Conservation (phyloP, 495 filamentous ascomycete genomes). For the Cercophora newfieldiana region DNA sequence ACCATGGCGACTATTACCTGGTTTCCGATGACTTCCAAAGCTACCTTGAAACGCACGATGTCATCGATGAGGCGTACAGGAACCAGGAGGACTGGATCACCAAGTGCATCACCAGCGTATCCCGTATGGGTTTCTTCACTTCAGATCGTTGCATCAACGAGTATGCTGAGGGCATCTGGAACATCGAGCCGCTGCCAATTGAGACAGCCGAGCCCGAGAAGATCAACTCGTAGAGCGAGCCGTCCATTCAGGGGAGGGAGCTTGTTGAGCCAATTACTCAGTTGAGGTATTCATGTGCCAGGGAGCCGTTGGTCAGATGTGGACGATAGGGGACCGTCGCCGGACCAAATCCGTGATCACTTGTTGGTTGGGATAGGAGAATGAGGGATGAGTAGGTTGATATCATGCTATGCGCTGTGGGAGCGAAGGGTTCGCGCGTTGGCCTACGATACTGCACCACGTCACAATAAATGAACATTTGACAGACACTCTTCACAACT, state of each 20-base stretch:
- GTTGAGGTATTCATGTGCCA: background rate
- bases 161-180: slow-evolving; percentile 98
- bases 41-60: slow-evolving; percentile 83
- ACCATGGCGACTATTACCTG: slow-evolving; percentile 96
- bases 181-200: slow-evolving; percentile 71
- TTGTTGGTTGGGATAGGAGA: background rate
- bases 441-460: background rate
- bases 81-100: slow-evolving; percentile 89
- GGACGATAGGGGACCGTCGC: background rate
- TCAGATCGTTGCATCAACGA: slow-evolving; percentile 96
- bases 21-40: slow-evolving; percentile 95
- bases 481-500: background rate
- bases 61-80: slow-evolving; percentile 88
- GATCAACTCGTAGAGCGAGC: background rate
- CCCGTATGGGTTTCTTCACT: slow-evolving; percentile 94
- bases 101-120: slow-evolving; percentile 84
- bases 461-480: background rate
- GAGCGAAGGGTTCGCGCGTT: background rate
- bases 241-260: background rate
- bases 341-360: slow-evolving; percentile 1
- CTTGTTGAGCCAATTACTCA: background rate
- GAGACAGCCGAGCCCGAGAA: slow-evolving; percentile 20
- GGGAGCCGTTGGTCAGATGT: background rate
- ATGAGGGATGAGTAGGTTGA: background rate
- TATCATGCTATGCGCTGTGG: background rate